Conservation (phyloP, 495 filamentous ascomycete species). For the Geopyxis carbonaria region DNA sequence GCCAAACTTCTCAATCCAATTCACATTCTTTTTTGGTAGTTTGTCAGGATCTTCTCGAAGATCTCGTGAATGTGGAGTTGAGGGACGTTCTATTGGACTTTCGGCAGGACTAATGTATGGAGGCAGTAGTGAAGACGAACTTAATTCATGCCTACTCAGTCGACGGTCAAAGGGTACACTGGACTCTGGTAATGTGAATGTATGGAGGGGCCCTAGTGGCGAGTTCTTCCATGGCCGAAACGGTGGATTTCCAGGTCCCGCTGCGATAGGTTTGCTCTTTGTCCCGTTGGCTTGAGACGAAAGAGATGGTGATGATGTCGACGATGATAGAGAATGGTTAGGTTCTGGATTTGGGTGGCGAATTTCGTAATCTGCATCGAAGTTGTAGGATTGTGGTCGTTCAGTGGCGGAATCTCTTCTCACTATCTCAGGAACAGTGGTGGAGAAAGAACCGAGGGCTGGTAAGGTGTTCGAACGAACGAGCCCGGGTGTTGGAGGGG, state of each 20-base stretch:
- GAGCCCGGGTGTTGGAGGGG: conserved; percentile 32
- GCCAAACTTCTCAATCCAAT: neutral
- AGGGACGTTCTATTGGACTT: conserved; percentile 21
- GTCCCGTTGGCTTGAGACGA: conserved; percentile 5
- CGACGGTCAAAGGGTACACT: neutral
- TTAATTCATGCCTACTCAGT: neutral
- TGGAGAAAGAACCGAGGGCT: conserved; percentile 8
- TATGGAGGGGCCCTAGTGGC: conserved; percentile 2
- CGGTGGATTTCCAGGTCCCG: neutral
- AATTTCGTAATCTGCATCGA: neutral
- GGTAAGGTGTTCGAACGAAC: conserved; percentile 30
- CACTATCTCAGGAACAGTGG: neutral
- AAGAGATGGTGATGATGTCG: conserved; percentile 9
- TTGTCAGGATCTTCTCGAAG: neutral
- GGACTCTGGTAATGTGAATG: conserved; percentile 4
- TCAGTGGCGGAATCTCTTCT: neutral
- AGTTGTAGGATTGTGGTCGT: neutral
- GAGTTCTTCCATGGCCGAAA: conserved; percentile 6
- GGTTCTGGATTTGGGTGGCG: neutral
- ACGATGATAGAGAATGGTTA: conserved; percentile 5
- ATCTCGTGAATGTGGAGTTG: conserved; percentile 10
- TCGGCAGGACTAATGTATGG: conserved; percentile 24
- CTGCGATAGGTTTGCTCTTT: neutral
- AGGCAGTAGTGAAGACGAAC: conserved; percentile 7
- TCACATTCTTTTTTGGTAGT: neutral